Base-by-base conservation (phyloP, 2,329 filamentous ascomycete species). In the Fusarium sp. region DNA sequence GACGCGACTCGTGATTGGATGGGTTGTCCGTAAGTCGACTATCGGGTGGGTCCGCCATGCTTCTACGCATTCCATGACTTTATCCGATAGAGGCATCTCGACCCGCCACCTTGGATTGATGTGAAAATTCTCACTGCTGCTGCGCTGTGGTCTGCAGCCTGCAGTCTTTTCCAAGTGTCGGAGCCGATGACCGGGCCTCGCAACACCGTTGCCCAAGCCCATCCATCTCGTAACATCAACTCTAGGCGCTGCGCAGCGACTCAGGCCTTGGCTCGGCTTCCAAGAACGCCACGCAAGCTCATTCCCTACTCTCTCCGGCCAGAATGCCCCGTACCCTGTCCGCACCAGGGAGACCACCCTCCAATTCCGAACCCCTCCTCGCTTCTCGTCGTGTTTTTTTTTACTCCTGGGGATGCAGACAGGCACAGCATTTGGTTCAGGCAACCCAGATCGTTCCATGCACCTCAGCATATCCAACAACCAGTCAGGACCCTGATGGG, bases 101-200 rank as follows among this genome's bases (percentile, higher is more conserved):
- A 58, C 61, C 71, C 70, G 63, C 66, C 62, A 71, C 66, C 58
- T 41, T 62, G 62, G 64, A 69, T 66, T 51, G 18, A 23, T 23
- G 18, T 48, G 60, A 75, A 75, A 75, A 67, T 73, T 74, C 62
- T 64, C 60, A 40, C 44, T 67, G 47, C 47, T 56, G 37, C 36
- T 23, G 55, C 44, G n/a, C 34, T 54, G 40, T 37, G 34, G 28
- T 27, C 37, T 41, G 13, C 31, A 16, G 23, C 16, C 37, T 13
- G 39, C 39, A 57, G 62, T 66, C 59, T 47, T 59, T 44, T 41
- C 51, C 36, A 54, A 13, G 27, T 51, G 47, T 65, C 71, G 64
- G 73, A 73, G 71, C 72, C 73, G 73, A 75, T 71, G 62, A 62
- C 72, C 70, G 65, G 68, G 67, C 60, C 50, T 67, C 27, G 31